Percentiles rank a stretch among this genome's conserved stretches.
Conservation (phyloP, 176 grass and related monocot species). For the Urochloa ruziziensis region DNA sequence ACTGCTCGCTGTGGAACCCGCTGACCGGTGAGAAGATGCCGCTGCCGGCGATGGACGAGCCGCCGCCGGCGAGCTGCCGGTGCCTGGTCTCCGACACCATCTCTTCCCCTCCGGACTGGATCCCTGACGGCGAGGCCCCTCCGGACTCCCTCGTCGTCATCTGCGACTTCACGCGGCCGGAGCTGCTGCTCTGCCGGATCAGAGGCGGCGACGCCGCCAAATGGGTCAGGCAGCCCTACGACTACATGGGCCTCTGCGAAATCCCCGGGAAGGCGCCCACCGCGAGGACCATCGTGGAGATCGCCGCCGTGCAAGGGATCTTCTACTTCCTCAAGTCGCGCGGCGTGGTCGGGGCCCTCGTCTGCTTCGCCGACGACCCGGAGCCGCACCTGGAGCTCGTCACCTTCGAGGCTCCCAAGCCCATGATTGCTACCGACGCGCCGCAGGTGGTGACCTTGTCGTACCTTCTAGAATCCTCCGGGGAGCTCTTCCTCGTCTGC, state of each 20-base stretch:
- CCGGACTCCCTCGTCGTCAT: neutral
- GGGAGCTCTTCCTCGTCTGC: neutral
- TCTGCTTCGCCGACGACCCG: neutral
- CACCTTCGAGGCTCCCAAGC: neutral
- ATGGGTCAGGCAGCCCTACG: neutral
- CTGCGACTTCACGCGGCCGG: neutral
- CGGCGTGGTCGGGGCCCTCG: neutral
- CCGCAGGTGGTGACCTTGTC: neutral
- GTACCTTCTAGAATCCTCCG: neutral
- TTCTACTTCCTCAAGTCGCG: neutral
- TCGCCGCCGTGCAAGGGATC: neutral
- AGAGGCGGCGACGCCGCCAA: neutral
- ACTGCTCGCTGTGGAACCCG: neutral
- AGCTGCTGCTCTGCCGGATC: neutral
- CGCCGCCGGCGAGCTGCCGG: neutral
- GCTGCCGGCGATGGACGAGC: neutral
- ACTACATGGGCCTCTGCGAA: neutral
- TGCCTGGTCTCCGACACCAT: neutral
- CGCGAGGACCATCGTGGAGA: neutral
- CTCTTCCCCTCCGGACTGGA: neutral
- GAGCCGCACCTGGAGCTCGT: neutral
- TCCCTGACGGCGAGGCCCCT: no score
- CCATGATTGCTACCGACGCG: neutral
- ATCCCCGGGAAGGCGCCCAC: no score
- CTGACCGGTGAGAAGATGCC: neutral